Evolutionary conservation across 192 early-diverging fungal genomes (phyloP), one percentile per base, ranked within the genome.

Genomic region (Diversispora eburnea): DNA sequence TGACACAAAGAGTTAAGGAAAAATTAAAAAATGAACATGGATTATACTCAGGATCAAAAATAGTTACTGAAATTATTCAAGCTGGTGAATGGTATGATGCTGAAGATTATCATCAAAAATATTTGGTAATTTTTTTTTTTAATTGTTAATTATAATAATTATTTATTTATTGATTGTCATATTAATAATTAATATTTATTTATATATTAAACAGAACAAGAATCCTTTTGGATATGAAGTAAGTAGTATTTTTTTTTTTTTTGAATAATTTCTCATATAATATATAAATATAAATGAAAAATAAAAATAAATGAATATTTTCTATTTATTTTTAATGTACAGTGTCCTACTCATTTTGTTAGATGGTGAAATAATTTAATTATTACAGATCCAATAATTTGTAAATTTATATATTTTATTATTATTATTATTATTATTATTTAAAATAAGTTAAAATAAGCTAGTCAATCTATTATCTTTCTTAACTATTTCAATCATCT

Each of bases 101-200:
- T 39, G 96, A 96, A 80, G 86, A 83, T 0, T 89, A 91, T 78
- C 93, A 93, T 75, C 92, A 97, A 77, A 78, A 83, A 57, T 94
- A 94, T 61, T 80, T 94, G 66, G 82, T 84, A 65, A 88, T 51
- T 52, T 19, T 48, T 64, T 54, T 62, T 12, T 62, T 13, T 56
- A 8, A n/a, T 15, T 17, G 41, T 22, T 41, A 67, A 5, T 58
- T 60, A 17, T 19, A 60, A 79, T 59, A 54, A 49, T 78, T 80
- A 33, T 63, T 80, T 17, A 8, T 48, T 45, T n/a, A 68, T 25
- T 52, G n/a, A n/a, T n/a, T 22, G 6, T 54, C 10, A 25, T 25
- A 5, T 12, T 39, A 52, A 68, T 46, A 25, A 9, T 22, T 22
- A 9, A 8, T 49, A 17, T 22, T 49, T 19, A 8, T 25, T 41